A percentile compares a stretch with the other conserved stretches of the same genome.
Evolutionary conservation across 768 basidiomycete genomes (phyloP).

Genomic region (Ramaria sp.): DNA sequence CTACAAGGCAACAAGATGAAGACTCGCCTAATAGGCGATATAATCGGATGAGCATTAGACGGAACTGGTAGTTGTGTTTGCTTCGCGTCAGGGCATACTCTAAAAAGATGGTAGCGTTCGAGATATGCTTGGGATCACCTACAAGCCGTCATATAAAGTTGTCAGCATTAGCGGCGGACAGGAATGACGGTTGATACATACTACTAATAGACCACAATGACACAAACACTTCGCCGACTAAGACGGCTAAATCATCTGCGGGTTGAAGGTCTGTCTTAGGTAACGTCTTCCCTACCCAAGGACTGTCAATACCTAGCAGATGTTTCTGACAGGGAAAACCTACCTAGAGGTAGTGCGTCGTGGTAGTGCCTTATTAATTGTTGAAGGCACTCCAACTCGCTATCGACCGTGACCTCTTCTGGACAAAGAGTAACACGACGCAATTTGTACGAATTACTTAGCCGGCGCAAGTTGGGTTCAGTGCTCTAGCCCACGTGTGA

Average conservation of each 20-base stretch:
- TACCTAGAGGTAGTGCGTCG: constrained; percentile 50
- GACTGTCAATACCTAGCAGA: neutral
- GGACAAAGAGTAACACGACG: constrained; percentile 46
- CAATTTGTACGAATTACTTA: constrained; percentile 70
- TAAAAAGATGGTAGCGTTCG: constrained; percentile 51
- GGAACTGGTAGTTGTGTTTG: constrained; percentile 69
- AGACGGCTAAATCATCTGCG: constrained; percentile 72
- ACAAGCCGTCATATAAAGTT: constrained; percentile 13
- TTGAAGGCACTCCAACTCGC: constrained; percentile 41
- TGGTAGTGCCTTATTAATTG: constrained; percentile 54
- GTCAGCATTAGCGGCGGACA: neutral
- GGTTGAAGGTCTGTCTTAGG: constrained; percentile 75
- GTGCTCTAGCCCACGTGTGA: constrained; percentile 29
- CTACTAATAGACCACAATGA: constrained; percentile 42
- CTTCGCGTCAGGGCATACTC: constrained; percentile 67
- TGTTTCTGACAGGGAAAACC: neutral
- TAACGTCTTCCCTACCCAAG: constrained; percentile 35
- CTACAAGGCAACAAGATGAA: constrained; percentile 10
- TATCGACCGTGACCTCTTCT: constrained; percentile 42
- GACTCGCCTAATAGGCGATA: constrained; percentile 66
- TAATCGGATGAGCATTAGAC: constrained; percentile 67
- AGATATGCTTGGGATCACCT: constrained; percentile 46
- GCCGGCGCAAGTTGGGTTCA: constrained; percentile 43
- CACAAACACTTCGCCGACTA: constrained; percentile 61
- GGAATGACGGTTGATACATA: neutral